Percentiles rank a stretch among this genome's conserved stretches.
These are phyloP conservation scores for Ceratocystis ficicola DNA, from an alignment of 2,329 filamentous ascomycete genomes.

Conservation along the genomic window DNA sequence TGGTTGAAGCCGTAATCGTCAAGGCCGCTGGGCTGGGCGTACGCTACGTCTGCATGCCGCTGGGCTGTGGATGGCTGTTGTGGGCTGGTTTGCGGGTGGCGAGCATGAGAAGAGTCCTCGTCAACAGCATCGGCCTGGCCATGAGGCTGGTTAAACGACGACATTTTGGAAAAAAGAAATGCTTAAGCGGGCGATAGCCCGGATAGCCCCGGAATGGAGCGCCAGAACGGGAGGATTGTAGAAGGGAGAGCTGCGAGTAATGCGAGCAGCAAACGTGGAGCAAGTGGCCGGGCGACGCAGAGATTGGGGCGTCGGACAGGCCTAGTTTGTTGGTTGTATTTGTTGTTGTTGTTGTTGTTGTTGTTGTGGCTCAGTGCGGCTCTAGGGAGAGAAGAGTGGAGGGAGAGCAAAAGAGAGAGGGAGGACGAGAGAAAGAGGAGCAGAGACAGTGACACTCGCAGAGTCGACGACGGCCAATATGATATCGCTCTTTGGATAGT, in stretches of 20 bases:
- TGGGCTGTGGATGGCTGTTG: background rate
- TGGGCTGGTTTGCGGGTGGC: background rate
- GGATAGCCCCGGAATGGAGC: conserved; percentile 22
- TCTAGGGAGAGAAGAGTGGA: too few relatives aligned
- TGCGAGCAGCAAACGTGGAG: background rate
- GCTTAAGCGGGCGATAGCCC: conserved; percentile 22
- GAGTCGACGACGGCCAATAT: background rate
- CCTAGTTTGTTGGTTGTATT: background rate
- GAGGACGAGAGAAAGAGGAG: too few relatives aligned
- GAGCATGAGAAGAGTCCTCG: background rate
- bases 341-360: background rate
- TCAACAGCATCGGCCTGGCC: background rate
- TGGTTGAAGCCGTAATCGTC: background rate
- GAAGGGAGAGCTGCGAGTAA: conserved; percentile 18
- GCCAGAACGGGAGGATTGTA: conserved; percentile 22
- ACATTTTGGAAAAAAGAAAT: conserved; percentile 18
- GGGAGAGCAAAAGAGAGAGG: too few relatives aligned
- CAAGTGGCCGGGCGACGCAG: background rate
- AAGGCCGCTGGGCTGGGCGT: background rate
- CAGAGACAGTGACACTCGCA: background rate
- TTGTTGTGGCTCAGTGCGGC: background rate
- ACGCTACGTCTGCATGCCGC: background rate
- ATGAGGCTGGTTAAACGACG: conserved; percentile 2
- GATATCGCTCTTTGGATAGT: too few relatives aligned
- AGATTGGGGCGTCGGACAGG: background rate